Percentiles rank a stretch among this genome's conserved stretches.
These are phyloP conservation scores for Candida pseudoglaebosa DNA, from an alignment of 805 yeast genomes.

Conservation along the genomic window DNA sequence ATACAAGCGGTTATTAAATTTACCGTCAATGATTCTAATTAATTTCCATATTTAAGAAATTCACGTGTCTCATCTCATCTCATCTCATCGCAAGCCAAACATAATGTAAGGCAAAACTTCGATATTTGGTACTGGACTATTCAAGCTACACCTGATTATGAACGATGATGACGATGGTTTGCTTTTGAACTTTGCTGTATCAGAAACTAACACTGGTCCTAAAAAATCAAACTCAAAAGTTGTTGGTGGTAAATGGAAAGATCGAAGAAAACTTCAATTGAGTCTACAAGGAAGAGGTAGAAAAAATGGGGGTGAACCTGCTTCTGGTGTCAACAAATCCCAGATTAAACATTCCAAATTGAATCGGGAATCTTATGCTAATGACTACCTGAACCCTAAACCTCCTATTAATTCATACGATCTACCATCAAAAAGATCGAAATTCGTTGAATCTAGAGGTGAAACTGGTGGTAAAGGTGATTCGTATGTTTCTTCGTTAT, in stretches of 20 bases:
- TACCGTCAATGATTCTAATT: too few relatives aligned
- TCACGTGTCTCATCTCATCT: conserved; percentile 7
- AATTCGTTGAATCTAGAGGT: conserved; percentile 47
- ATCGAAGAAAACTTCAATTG: conserved; percentile 61
- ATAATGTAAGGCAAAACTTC: too few relatives aligned
- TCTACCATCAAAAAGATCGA: conserved; percentile 29
- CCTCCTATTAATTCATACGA: conserved; percentile 2
- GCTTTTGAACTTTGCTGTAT: conserved; percentile 66
- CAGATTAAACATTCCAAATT: conserved; percentile 13
- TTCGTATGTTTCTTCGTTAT: conserved; percentile 81
- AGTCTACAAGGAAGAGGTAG: conserved; percentile 43
- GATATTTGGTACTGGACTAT: not conserved
- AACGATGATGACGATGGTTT: conserved; percentile 60
- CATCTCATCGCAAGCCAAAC: conserved; percentile 11
- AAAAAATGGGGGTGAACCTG: conserved; percentile 15
- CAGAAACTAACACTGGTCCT: conserved; percentile 22
- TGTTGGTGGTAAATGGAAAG: conserved; percentile 80
- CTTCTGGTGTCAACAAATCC: conserved; percentile 31
- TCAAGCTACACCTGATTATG: not conserved
- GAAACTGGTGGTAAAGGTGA: conserved; percentile 52
- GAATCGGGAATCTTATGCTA: conserved; percentile 2
- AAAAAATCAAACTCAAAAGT: conserved; percentile 34
- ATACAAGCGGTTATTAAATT: too few relatives aligned
- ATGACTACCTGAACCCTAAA: conserved; percentile 7
- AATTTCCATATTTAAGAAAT: conserved; percentile 5